phyloP scores from a whole-genome alignment of 495 filamentous ascomycete species.

The Daldinia bambusicola region DNA sequence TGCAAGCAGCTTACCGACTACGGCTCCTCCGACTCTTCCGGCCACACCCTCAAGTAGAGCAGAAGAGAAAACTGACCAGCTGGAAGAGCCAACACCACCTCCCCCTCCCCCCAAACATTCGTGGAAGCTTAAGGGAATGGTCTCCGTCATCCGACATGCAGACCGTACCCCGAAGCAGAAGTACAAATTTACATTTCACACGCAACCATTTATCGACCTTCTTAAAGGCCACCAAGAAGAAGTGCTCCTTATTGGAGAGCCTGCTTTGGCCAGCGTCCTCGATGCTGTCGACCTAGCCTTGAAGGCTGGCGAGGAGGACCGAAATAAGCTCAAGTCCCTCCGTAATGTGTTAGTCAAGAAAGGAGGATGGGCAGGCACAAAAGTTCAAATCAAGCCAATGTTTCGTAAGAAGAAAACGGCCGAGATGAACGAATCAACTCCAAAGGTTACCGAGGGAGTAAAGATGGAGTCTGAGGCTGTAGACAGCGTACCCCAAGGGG shows the following conservation, averaged over 20 bases:
- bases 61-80: constrained; percentile 44
- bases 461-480: constrained; percentile 49
- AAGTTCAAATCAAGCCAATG: constrained; percentile 99
- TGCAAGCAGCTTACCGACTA: constrained; percentile 53
- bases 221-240: constrained; percentile 96
- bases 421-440: constrained; percentile 44
- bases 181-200: constrained; percentile 99
- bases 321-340: constrained; percentile 82
- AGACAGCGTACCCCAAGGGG: constrained; percentile 75
- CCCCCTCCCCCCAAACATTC: constrained; percentile 92
- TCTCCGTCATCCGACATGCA: constrained; percentile 93
- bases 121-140: constrained; percentile 99
- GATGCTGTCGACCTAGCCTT: constrained; percentile 84
- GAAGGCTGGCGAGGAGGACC: constrained; percentile 81
- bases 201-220: constrained; percentile 92
- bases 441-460: constrained; percentile 37
- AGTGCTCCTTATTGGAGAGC: constrained; percentile 90
- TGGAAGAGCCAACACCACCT: constrained; percentile 58
- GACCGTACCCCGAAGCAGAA: constrained; percentile 99
- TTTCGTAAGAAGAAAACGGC: constrained; percentile 83
- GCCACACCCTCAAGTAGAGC: constrained; percentile 50
- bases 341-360: constrained; percentile 90
- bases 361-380: constrained; percentile 91
- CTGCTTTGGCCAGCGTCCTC: constrained; percentile 88
- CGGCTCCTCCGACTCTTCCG: constrained; percentile 55